Evolutionary conservation across 331 rosid species (phyloP).

Genomic region (Malus hybrid): DNA sequence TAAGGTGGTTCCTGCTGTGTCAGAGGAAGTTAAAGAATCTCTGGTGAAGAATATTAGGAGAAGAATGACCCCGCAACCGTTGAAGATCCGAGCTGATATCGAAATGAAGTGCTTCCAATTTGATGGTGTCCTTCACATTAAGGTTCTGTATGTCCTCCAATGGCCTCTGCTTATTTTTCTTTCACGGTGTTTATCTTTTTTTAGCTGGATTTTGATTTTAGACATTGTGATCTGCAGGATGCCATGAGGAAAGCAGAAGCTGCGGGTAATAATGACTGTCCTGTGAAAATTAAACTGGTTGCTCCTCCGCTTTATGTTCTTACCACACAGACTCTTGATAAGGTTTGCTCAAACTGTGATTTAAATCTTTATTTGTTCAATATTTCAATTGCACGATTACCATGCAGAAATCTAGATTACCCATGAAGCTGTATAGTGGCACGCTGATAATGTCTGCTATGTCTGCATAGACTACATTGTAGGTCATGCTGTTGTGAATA

Average conservation of each 20-base stretch:
- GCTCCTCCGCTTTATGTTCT: constrained; percentile 97
- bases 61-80: constrained; percentile 93
- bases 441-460: neutral
- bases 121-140: constrained; percentile 95
- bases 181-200: neutral
- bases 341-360: constrained; percentile 41
- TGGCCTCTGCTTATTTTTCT: neutral
- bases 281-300: constrained; percentile 94
- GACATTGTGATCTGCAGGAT: constrained; percentile 42
- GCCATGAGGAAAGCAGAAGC: constrained; percentile 97
- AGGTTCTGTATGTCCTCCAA: constrained; percentile 31
- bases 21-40: constrained; percentile 83
- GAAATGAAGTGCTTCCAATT: constrained; percentile 97
- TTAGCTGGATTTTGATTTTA: neutral
- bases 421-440: neutral
- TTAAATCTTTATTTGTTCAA: neutral
- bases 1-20: constrained; percentile 75
- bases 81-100: constrained; percentile 94
- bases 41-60: constrained; percentile 74
- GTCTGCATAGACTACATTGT: neutral
- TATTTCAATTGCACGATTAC: neutral
- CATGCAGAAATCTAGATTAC: neutral
- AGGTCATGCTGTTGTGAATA: neutral
- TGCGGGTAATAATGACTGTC: constrained; percentile 83
- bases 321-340: constrained; percentile 96